These are phyloP conservation scores for Murraya koenigii DNA, from an alignment of 345 rosid genomes.

Conservation along the genomic window DNA sequence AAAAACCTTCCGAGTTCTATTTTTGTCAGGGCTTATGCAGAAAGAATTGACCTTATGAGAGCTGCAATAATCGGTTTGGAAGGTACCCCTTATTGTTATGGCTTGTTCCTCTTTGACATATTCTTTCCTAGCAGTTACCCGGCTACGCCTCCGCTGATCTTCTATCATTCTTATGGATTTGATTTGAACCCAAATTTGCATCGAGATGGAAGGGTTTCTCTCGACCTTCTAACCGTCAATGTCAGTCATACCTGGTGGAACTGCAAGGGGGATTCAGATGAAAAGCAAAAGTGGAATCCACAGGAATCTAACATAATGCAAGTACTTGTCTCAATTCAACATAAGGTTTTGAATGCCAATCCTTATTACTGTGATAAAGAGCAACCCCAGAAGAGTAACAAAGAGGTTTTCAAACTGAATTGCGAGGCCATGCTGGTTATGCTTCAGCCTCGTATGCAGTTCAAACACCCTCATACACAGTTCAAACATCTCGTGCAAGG, in stretches of 20 bases:
- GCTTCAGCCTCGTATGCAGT: neutral
- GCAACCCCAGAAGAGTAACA: neutral
- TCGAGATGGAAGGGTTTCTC: neutral
- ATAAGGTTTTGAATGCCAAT: neutral
- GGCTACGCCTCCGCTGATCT: neutral
- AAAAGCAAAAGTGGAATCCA: neutral
- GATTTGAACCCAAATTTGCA: neutral
- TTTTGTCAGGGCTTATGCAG: neutral
- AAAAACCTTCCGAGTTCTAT: slow-evolving; percentile 4
- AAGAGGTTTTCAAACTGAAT: slow-evolving; percentile 3
- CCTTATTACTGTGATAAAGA: neutral
- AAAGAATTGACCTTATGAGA: slow-evolving; percentile 14
- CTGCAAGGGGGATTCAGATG: neutral
- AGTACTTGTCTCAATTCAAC: slow-evolving; percentile 14
- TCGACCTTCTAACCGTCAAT: neutral
- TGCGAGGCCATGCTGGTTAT: slow-evolving; percentile 13
- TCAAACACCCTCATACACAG: neutral
- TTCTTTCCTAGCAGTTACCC: neutral
- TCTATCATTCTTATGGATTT: neutral
- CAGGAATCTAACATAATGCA: neutral
- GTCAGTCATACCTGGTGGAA: too few species aligned
- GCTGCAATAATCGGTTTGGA: slow-evolving; percentile 8
- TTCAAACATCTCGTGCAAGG: slow-evolving; percentile 5
- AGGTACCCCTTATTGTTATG: slow-evolving; percentile 15
- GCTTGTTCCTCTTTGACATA: slow-evolving; percentile 18